Percentiles rank a stretch among this genome's conserved stretches.
These are phyloP conservation scores for Russula griseocarnosa DNA, from an alignment of 768 basidiomycete genomes.

Conservation along the genomic window DNA sequence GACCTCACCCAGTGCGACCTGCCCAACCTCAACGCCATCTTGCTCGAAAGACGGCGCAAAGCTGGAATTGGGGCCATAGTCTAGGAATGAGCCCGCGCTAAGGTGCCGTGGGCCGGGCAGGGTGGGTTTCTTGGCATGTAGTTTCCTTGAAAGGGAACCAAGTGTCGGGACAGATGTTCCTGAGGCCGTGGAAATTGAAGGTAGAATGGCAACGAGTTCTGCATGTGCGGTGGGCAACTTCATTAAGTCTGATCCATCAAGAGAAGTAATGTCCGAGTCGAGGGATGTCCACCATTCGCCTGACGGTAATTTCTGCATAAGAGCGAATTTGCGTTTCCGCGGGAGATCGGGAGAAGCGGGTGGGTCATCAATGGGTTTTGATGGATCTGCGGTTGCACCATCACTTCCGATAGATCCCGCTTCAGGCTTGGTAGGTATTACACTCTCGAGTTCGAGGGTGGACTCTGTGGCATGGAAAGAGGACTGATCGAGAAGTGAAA, in stretches of 20 bases:
- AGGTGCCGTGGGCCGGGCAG: slow-evolving; percentile 51
- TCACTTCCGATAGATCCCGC: slow-evolving; percentile 21
- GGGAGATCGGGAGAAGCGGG: slow-evolving; percentile 26
- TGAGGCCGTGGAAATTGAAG: slow-evolving; percentile 45
- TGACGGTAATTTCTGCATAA: slow-evolving; percentile 72
- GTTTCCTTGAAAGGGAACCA: slow-evolving; percentile 51
- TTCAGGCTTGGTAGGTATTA: slow-evolving; percentile 36
- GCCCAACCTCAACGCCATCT: slow-evolving; percentile 67
- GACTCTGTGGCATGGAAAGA: slow-evolving; percentile 47
- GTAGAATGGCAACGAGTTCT: slow-evolving; percentile 71
- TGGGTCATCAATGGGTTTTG: slow-evolving; percentile 34
- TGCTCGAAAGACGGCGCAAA: slow-evolving; percentile 81
- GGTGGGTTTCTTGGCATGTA: slow-evolving; percentile 39
- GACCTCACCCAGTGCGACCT: slow-evolving; percentile 55
- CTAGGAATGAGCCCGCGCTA: slow-evolving; percentile 64
- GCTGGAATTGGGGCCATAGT: slow-evolving; percentile 70
- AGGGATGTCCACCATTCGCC: slow-evolving; percentile 80
- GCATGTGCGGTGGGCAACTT: slow-evolving; percentile 60
- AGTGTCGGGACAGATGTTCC: slow-evolving; percentile 43
- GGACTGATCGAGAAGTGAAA: slow-evolving; percentile 67
- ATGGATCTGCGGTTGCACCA: slow-evolving; percentile 32
- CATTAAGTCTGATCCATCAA: slow-evolving; percentile 43
- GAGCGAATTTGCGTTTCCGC: slow-evolving; percentile 57
- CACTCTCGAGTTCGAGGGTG: slow-evolving; percentile 44
- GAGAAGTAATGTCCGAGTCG: slow-evolving; percentile 42